phyloP scores from a whole-genome alignment of 1,139 yeast species.

The Arxiozyma bovina region DNA sequence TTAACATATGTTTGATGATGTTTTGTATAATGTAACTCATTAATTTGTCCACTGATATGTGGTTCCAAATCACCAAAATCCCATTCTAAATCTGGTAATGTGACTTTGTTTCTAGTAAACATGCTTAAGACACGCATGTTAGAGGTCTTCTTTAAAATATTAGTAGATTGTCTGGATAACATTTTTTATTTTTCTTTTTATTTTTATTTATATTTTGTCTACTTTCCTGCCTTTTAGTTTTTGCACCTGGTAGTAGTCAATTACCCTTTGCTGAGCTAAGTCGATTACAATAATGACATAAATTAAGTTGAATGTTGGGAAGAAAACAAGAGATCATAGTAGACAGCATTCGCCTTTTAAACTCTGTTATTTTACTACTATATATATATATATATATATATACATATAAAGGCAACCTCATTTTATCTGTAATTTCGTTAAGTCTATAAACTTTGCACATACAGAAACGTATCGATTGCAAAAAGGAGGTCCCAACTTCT shows the following conservation, averaged over 20 bases:
- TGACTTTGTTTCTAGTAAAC: slow-evolving; percentile 44
- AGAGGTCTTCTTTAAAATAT: not conserved
- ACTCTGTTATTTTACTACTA: no score
- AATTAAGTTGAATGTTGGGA: no score
- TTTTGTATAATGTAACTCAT: slow-evolving; percentile 82
- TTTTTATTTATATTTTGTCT: no score
- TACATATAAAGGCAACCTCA: no score
- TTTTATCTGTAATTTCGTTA: not conserved
- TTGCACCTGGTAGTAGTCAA: not conserved
- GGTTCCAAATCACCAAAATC: slow-evolving; percentile 89
- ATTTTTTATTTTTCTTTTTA: not conserved
- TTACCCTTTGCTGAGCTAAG: not conserved
- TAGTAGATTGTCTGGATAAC: slow-evolving; percentile 1
- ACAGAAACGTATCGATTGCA: no score
- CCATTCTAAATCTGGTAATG: slow-evolving; percentile 80
- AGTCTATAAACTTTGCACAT: no score
- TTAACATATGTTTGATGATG: slow-evolving; percentile 94
- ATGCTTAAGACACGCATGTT: not conserved
- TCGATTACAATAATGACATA: not conserved
- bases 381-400: no score
- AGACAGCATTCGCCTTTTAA: no score
- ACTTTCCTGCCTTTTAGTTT: no score
- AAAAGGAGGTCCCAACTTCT: not conserved
- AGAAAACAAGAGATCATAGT: not conserved
- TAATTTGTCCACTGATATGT: slow-evolving; percentile 77